A percentile compares a stretch with the other conserved stretches of the same genome.
Evolutionary conservation across 2,329 filamentous ascomycete genomes (phyloP).

Genomic region (Coniochaeta prunicola): DNA sequence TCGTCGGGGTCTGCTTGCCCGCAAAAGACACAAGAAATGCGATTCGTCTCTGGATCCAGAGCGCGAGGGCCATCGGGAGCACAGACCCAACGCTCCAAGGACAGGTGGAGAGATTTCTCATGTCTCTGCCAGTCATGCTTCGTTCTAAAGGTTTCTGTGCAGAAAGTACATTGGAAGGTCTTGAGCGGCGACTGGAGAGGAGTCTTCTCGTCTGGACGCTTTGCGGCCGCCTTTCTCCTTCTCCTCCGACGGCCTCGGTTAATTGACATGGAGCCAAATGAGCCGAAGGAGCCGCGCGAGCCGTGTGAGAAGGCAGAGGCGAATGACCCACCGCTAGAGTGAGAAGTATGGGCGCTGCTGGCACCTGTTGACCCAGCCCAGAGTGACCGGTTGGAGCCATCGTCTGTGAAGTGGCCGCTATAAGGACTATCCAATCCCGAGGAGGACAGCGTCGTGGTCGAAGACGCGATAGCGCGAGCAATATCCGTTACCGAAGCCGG

Average conservation of each 20-base stretch:
- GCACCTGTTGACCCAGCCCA: constrained; percentile 49
- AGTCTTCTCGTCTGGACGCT: constrained; percentile 27
- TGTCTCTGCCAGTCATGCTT: constrained; percentile 67
- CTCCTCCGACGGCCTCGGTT: constrained; percentile 41
- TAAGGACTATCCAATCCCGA: constrained; percentile 47
- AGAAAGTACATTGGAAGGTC: constrained; percentile 62
- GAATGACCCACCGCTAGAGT: constrained; percentile 51
- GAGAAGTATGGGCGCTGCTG: constrained; percentile 54
- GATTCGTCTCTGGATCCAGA: constrained; percentile 52
- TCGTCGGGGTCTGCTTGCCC: constrained; percentile 46
- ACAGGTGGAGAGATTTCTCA: constrained; percentile 60
- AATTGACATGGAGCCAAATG: constrained; percentile 30
- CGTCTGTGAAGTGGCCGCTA: constrained; percentile 51
- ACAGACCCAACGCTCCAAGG: constrained; percentile 60
- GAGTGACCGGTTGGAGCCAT: constrained; percentile 50
- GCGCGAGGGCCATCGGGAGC: constrained; percentile 48
- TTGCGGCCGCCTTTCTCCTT: constrained; percentile 35
- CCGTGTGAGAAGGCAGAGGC: constrained; percentile 52
- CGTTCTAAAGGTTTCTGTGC: constrained; percentile 59
- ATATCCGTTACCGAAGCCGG: constrained; percentile 52
- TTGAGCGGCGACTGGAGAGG: constrained; percentile 37
- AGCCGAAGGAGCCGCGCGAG: constrained; percentile 50
- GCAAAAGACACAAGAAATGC: constrained; percentile 52
- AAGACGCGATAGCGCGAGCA: constrained; percentile 48
- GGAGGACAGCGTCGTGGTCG: constrained; percentile 43